Conservation (phyloP, 805 yeast species). For the Saccharomycopsis selenospora region DNA sequence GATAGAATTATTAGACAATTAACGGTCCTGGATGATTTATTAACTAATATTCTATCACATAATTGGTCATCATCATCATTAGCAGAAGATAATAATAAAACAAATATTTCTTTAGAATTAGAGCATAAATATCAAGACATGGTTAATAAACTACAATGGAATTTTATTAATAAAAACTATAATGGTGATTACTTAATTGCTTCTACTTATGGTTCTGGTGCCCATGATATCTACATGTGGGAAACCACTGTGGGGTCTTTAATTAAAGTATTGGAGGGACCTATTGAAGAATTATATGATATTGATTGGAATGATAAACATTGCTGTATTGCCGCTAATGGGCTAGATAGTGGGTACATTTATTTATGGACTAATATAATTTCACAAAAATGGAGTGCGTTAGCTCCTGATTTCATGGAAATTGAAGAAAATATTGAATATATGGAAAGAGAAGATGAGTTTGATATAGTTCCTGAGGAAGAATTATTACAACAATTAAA, state of each 20-base stretch:
- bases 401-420: conserved; percentile 94
- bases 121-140: conserved; percentile 87
- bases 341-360: conserved; percentile 75
- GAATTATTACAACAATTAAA: conserved; percentile 53
- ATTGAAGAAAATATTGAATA: conserved; percentile 87
- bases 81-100: conserved; percentile 8
- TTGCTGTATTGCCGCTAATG: conserved; percentile 74
- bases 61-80: neutral
- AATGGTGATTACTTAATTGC: conserved; percentile 83
- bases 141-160: conserved; percentile 86
- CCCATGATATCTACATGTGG: conserved; percentile 89
- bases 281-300: conserved; percentile 78
- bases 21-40: conserved; percentile 37
- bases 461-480: conserved; percentile 70
- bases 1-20: conserved; percentile 69
- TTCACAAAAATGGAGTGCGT: conserved; percentile 93
- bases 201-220: conserved; percentile 70
- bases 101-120: conserved; percentile 38
- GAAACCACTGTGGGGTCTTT: conserved; percentile 85
- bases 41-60: conserved; percentile 21
- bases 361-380: conserved; percentile 76
- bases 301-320: conserved; percentile 79
- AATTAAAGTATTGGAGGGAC: conserved; percentile 83
- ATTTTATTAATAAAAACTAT: conserved; percentile 64
- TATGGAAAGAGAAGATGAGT: conserved; percentile 85